Conservation (phyloP, 2,329 filamentous ascomycete genomes). For the Aspergillus bombycis region DNA sequence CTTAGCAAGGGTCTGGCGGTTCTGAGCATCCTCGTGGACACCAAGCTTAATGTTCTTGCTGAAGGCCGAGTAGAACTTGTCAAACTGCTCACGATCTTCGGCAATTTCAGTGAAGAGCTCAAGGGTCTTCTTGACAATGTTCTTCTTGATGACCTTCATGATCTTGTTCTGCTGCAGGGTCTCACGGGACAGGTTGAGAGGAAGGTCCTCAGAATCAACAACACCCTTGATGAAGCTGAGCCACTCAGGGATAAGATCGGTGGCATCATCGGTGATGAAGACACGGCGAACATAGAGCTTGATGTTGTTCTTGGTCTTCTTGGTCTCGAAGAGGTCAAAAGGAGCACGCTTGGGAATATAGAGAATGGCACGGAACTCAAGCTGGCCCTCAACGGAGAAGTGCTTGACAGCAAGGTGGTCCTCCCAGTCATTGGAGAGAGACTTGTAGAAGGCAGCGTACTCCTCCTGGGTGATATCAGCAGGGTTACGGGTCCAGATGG, state of each 20-base stretch:
- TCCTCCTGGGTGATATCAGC: conserved; percentile 93
- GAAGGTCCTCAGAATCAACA: conserved; percentile 98
- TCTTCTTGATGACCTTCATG: conserved; percentile 99
- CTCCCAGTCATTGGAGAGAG: conserved; percentile 99
- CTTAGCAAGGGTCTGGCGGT: conserved; percentile 90
- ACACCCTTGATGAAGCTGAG: conserved; percentile 99
- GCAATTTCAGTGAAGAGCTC: conserved; percentile 99
- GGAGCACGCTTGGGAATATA: conserved; percentile 99
- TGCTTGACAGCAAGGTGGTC: conserved; percentile 99
- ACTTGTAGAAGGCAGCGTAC: conserved; percentile 99
- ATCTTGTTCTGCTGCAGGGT: conserved; percentile 99
- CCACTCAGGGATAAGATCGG: conserved; percentile 99
- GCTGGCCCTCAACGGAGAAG: conserved; percentile 99
- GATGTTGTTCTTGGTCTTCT: conserved; percentile 99
- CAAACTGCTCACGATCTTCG: conserved; percentile 99
- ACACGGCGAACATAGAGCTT: conserved; percentile 99
- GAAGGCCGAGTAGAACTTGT: conserved; percentile 99
- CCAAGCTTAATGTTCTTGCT: conserved; percentile 99
- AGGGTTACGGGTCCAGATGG: conserved; percentile 99
- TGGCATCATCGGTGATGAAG: conserved; percentile 99
- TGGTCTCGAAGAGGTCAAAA: conserved; percentile 99
- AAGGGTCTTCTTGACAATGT: conserved; percentile 99
- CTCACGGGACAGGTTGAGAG: conserved; percentile 99
- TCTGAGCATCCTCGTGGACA: conserved; percentile 99
- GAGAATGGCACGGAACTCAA: conserved; percentile 99